Conservation (phyloP, 306 rosid genomes). For the Calophaca sinica region DNA sequence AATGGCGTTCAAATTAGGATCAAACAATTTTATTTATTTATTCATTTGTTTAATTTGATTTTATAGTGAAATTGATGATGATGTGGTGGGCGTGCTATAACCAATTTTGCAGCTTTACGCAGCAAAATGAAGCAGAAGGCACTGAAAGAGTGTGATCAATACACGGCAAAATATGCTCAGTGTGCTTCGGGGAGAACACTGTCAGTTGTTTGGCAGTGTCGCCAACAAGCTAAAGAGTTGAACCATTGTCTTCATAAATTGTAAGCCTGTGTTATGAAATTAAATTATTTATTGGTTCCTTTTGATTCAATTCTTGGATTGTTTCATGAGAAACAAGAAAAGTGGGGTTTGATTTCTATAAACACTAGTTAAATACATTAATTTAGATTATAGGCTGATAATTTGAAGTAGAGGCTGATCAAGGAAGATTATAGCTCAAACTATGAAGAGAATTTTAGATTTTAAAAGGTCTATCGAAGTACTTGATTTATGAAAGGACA, state of each 20-base stretch:
- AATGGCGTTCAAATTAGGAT: slow-evolving; percentile 1
- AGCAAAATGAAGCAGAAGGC: slow-evolving; percentile 98
- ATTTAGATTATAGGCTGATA: not conserved
- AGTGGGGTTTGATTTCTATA: not conserved
- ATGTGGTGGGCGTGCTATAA: not conserved
- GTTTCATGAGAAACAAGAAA: not conserved
- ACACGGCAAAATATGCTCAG: slow-evolving; percentile 79
- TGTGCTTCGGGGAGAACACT: slow-evolving; percentile 84
- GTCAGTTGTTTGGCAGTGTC: slow-evolving; percentile 88
- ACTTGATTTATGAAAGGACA: not conserved
- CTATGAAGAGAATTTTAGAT: not conserved
- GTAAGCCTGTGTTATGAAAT: slow-evolving; percentile 57
- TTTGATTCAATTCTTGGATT: not conserved
- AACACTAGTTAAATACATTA: not conserved
- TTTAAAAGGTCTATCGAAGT: not conserved
- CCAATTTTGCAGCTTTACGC: slow-evolving; percentile 66
- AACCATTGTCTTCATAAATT: slow-evolving; percentile 83
- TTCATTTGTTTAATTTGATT: too few relatives aligned
- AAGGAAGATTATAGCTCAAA: not conserved
- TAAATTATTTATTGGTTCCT: not conserved
- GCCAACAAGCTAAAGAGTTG: slow-evolving; percentile 78
- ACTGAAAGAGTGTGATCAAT: slow-evolving; percentile 75
- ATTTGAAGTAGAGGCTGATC: not conserved
- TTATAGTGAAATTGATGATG: slow-evolving; percentile 2
- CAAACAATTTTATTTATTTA: too few relatives aligned